Base-by-base conservation (phyloP, 345 rosid species). In the Salix suchowensis region DNA sequence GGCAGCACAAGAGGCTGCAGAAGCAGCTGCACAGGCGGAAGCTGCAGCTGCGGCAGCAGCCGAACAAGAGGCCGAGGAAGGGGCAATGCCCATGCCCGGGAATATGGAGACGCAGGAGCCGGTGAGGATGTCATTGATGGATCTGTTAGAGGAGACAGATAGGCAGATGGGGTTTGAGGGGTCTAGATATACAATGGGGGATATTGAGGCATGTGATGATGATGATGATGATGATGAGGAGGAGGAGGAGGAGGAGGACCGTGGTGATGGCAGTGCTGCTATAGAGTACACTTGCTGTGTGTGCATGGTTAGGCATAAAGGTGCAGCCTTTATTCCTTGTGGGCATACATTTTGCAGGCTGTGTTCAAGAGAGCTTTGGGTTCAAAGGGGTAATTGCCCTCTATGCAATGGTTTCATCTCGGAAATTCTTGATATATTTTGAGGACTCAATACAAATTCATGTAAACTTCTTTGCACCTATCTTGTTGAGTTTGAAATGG, bases 361-460 rank as follows among this genome's bases (percentile, higher is more conserved):
- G 73, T 96, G 99, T 61, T 96, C 99, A 13, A 93, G 92, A 83
- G 99, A 96, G 89, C 96, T 93, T 12, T 81, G 86, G 90, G 98
- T 89, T 37, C 92, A 91, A 79, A 88, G 96, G 75, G 98, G 98
- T 7, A 89, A 86, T 73, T 96, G 99, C 76, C 99, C 99, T 4
- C 88, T 93, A n/a, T 96, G 99, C 88, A 93, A 91, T 36, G 87
- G 84, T 15, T 90, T 83, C 81, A 93, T 96, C 40, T 76, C 88
- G 68, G 99, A 93, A 78, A 87, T 93, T 75, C 94, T 96, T 65
- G 97, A 92, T 71, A 92, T 96, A 69, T 96, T 96, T 75, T 71
- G 30, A 58, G 21, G n/a, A 18, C n/a, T 32, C 23, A 32, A 52
- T 54, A 65, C 71, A 55, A 21, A 37, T 54, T 36, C 36, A 24